Base-by-base conservation (phyloP, 345 rosid species). In the Boechera stricta region DNA sequence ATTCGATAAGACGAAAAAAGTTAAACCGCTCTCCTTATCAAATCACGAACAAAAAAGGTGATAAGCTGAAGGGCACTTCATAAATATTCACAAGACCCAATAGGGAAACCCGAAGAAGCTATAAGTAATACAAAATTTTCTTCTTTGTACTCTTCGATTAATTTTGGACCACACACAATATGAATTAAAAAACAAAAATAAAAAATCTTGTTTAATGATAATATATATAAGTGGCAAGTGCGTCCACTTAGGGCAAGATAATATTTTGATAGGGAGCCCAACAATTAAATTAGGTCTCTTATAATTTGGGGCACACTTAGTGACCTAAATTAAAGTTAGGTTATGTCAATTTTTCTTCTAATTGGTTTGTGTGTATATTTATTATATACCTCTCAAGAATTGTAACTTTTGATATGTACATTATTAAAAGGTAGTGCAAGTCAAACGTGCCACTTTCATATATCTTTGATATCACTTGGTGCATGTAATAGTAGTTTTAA, bases 251-350 rank as follows among this genome's bases (percentile, higher is more conserved):
- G 54, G 64, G 60, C 9, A 41, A 61, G 65, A 73, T 79, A 79
- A 79, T 61, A 73, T 73, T 42, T 79, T 73, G 70, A 42, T 78
- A 72, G 58, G 59, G 44, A 66, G 9, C 32, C 63, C 66, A 71
- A 32, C 72, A 29, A 77, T 77, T 10, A 41, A 51, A 49, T 58
- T 78, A 78, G 78, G 74, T 78, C 81, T 52, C 77, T 72, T 79
- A 60, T 60, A 26, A 68, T 45, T 73, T n/a, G 73, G 74, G 77
- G 55, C 38, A 18, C 67, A 48, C 48, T 66, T 59, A 39, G 65
- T 79, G 82, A 79, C 82, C 82, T 73, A 79, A 79, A 60, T 24
- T 54, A 72, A 79, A 73, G 74, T 79, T 79, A 79, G 82, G 78
- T 78, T 79, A 26, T 79, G 31, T 53, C 59, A 72, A 67, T 52